These are phyloP conservation scores for Xylaria sp. DNA, from an alignment of 2,329 filamentous ascomycete genomes.

Conservation along the genomic window DNA sequence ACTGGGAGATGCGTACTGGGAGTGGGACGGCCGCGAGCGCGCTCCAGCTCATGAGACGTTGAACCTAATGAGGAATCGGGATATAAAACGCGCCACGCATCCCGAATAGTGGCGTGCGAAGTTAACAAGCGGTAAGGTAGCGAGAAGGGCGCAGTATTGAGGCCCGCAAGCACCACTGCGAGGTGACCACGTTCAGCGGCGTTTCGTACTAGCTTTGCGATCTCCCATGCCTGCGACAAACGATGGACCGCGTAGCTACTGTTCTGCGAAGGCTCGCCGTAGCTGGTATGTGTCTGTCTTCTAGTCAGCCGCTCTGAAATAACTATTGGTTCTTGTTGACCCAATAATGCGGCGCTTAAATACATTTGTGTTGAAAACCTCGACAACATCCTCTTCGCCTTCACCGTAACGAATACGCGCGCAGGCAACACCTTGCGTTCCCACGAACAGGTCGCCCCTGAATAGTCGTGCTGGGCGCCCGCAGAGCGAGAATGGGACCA, in stretches of 20 bases:
- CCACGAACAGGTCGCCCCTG: conserved; percentile 95
- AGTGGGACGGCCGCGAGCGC: conserved; percentile 70
- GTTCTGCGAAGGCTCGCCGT: conserved; percentile 75
- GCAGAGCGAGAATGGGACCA: conserved; percentile 90
- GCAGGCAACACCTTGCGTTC: conserved; percentile 84
- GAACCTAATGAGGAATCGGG: conserved; percentile 85
- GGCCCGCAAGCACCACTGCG: conserved; percentile 88
- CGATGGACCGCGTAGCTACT: conserved; percentile 92
- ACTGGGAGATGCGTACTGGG: conserved; percentile 58
- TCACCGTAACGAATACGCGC: conserved; percentile 80
- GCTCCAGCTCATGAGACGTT: conserved; percentile 73
- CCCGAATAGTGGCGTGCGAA: conserved; percentile 78
- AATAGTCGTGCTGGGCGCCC: conserved; percentile 94
- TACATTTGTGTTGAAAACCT: conserved; percentile 93
- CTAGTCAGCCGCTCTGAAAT: conserved; percentile 17
- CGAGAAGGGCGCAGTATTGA: conserved; percentile 93
- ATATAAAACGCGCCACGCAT: conserved; percentile 86
- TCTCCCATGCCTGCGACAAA: conserved; percentile 93
- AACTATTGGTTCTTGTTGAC: not conserved
- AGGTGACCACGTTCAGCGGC: conserved; percentile 84
- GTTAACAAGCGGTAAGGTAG: conserved; percentile 86
- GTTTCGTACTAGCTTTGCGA: conserved; percentile 85
- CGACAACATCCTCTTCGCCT: conserved; percentile 72
- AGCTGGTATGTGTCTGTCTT: conserved; percentile 77
- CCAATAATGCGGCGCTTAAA: conserved; percentile 1